Base-by-base conservation (phyloP, 1,284 basidiomycete genomes). In the Vanrija sp. region DNA sequence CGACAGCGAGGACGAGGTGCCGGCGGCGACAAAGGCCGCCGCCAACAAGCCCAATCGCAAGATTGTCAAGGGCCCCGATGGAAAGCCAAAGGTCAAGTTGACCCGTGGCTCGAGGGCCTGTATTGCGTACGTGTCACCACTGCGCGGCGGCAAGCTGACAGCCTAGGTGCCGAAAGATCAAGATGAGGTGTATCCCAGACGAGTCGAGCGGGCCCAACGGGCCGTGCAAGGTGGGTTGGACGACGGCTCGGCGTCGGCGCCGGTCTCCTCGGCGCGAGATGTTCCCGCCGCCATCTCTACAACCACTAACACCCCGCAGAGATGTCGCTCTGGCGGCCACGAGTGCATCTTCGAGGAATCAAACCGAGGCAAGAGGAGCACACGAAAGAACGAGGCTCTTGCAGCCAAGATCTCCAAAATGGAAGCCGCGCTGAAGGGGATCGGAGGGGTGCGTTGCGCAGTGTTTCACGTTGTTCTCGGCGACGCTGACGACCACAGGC, bases 151-250 rank as follows among this genome's bases (percentile, higher is more conserved):
- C n/a, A 43, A 41, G 47, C n/a, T 54, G 25, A 37, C 27, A 45
- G 22, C 18, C 7, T 49, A 66, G 51, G 20, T 98, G 95, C 73
- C 85, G 95, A 31, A 86, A 92, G 45, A 84, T 98, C 60, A 98
- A 98, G 80, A 98, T 98, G 95, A 89, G 95, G 63, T 98, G 95
- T 64, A 90, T 96, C 18, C 92, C 90, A 2, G 93, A 96, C 42
- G 72, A 74, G n/a, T 59, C 53, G 16, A 64, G 60, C 39, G 70
- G 68, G 67, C 74, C 93, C 35, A 92, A 90, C 0, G 89, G 89
- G 0, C 91, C 93, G 0, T 97, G 93, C 78, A 93, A 92, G 60
- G 77, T 78, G 31, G 67, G 78, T 62, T 37, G 12, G 88, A 23
- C 16, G 38, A 14, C 39, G 9, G n/a, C n/a, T 20, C 39, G 19